Conservation (phyloP, 192 early-diverging fungal genomes). For the Radiomyces spectabilis region DNA sequence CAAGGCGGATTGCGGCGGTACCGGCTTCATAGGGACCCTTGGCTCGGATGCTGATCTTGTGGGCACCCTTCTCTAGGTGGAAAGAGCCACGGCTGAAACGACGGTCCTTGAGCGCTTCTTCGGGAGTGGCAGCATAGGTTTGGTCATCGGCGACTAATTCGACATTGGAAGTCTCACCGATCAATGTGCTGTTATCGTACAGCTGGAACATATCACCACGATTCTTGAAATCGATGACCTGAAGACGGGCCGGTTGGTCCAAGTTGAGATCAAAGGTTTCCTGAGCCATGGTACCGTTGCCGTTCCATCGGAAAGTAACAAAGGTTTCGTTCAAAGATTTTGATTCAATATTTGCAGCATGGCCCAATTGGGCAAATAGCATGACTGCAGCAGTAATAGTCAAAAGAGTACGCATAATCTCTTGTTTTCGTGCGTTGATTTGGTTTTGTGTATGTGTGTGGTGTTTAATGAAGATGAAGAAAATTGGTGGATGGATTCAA, state of each 20-base stretch:
- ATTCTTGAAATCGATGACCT: slow-evolving; percentile 26
- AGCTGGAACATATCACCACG: slow-evolving; percentile 21
- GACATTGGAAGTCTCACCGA: slow-evolving; percentile 14
- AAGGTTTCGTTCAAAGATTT: slow-evolving; percentile 7
- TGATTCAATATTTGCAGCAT: background rate
- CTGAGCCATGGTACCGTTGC: slow-evolving; percentile 3
- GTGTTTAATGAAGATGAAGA: too few species aligned
- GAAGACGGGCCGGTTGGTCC: slow-evolving; percentile 8
- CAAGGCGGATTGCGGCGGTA: slow-evolving; percentile 21
- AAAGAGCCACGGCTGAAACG: slow-evolving; percentile 24
- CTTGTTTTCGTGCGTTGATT: too few species aligned
- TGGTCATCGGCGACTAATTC: slow-evolving; percentile 3
- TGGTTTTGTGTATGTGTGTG: background rate
- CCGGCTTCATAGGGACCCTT: slow-evolving; percentile 16
- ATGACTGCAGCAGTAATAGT: slow-evolving; percentile 5
- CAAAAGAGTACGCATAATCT: slow-evolving; percentile 2
- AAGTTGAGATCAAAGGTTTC: slow-evolving; percentile 13
- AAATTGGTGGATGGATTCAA: background rate
- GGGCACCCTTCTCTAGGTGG: slow-evolving; percentile 11
- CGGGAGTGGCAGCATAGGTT: slow-evolving; percentile 20
- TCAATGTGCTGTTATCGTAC: slow-evolving; percentile 17
- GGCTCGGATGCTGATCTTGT: slow-evolving; percentile 25
- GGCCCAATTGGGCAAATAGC: background rate
- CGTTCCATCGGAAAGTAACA: slow-evolving; percentile 20
- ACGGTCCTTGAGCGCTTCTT: slow-evolving; percentile 16